phyloP scores from a whole-genome alignment of 305 asterid genomes.

The Salvia sclarea region DNA sequence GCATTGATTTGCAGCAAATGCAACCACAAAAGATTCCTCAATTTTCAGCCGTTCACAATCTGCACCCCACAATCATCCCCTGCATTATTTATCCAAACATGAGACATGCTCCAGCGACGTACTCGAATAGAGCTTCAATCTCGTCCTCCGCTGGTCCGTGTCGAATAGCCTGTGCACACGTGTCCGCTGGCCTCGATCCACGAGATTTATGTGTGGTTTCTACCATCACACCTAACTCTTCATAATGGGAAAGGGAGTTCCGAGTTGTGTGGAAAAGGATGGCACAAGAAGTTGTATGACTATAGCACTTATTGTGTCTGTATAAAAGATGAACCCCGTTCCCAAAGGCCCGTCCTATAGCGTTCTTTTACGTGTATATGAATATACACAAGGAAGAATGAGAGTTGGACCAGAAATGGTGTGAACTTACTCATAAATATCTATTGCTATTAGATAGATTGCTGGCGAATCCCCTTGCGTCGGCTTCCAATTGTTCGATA shows the following conservation, averaged over 20 bases:
- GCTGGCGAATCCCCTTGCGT: conserved; percentile 52
- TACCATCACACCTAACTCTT: not conserved
- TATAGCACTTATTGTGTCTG: not conserved
- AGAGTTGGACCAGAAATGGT: not conserved
- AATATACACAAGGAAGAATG: not conserved
- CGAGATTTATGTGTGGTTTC: not conserved
- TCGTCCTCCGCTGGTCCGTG: conserved; percentile 12
- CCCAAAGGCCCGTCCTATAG: not conserved
- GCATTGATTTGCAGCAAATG: conserved; percentile 30
- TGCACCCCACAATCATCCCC: conserved; percentile 25
- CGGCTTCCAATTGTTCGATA: conserved; percentile 56
- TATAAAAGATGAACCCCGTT: not conserved
- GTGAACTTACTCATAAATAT: conserved; percentile 40
- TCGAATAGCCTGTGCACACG: not conserved
- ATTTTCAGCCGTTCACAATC: conserved; percentile 26
- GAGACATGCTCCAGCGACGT: conserved; percentile 18
- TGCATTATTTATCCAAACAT: conserved; percentile 11
- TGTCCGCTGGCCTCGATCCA: not conserved
- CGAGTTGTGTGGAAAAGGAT: not conserved
- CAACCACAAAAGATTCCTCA: conserved; percentile 19
- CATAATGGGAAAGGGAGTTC: not conserved
- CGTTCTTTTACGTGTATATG: not conserved
- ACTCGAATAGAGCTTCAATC: conserved; percentile 7
- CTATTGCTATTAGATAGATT: conserved; percentile 63
- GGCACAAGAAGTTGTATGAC: not conserved